Conservation (phyloP, 169 alveolate species). For the Cystoisospora suis region DNA sequence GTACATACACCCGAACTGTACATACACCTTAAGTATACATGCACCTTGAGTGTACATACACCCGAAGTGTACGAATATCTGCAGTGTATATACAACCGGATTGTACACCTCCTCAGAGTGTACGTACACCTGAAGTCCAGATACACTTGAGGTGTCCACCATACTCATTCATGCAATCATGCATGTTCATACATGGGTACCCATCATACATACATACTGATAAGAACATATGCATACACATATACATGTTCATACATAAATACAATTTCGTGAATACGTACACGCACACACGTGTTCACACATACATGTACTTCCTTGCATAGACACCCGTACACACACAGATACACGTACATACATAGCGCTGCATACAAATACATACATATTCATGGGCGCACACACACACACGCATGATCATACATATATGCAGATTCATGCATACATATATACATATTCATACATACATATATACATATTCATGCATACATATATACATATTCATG, state of each 20-base stretch:
- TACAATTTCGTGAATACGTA: not conserved
- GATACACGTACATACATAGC: not conserved
- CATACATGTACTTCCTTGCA: not conserved
- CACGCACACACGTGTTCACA: not conserved
- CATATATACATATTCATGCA: not conserved
- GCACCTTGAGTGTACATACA: not conserved
- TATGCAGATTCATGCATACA: not conserved
- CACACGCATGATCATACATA: not conserved
- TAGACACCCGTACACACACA: not conserved
- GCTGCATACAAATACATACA: not conserved
- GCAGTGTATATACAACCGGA: not conserved
- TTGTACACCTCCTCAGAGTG: too few species aligned
- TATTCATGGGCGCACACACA: not conserved
- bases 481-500: not conserved
- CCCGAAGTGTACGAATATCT: not conserved
- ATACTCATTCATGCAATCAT: too few species aligned
- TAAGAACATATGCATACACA: not conserved
- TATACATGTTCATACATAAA: not conserved
- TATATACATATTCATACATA: not conserved
- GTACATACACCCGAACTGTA: too few species aligned
- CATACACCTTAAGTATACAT: too few species aligned
- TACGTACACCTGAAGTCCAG: too few species aligned
- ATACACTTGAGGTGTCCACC: too few species aligned
- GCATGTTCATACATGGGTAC: too few species aligned
- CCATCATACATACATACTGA: too few species aligned